Conservation (phyloP, 306 rosid genomes). For the Hippophae tibetana region DNA sequence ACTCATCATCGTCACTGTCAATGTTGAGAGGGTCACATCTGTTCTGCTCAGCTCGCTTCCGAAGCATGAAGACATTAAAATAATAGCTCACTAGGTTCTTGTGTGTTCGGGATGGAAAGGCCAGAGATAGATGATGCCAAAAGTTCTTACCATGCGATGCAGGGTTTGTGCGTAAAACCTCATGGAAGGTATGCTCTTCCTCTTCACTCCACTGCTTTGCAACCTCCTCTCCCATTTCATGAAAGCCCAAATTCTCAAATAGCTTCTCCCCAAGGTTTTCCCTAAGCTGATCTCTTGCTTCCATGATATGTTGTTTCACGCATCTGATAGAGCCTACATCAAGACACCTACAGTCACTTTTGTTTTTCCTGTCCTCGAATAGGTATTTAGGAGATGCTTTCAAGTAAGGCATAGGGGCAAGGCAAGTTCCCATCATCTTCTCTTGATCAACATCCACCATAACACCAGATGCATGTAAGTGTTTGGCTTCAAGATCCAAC, state of each 20-base stretch:
- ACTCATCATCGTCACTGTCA: constrained; percentile 34
- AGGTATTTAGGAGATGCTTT: constrained; percentile 14
- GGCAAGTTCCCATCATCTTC: constrained; percentile 22
- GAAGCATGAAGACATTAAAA: constrained; percentile 30
- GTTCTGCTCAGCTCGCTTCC: constrained; percentile 29
- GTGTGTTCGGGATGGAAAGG: constrained; percentile 23
- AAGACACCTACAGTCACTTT: constrained; percentile 20
- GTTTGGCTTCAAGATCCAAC: neutral
- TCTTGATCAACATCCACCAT: constrained; percentile 10
- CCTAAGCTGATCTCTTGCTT: constrained; percentile 24
- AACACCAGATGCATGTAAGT: neutral
- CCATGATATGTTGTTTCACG: constrained; percentile 23
- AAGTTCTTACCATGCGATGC: constrained; percentile 26
- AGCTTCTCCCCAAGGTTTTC: constrained; percentile 20
- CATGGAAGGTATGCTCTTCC: constrained; percentile 25
- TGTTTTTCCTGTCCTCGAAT: constrained; percentile 8
- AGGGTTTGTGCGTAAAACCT: constrained; percentile 27
- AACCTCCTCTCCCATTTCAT: constrained; percentile 36
- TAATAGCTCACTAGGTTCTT: constrained; percentile 32
- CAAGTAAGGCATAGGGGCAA: constrained; percentile 21
- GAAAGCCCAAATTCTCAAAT: constrained; percentile 26
- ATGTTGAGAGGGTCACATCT: constrained; percentile 21
- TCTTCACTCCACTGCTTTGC: constrained; percentile 22
- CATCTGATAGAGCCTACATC: constrained; percentile 29
- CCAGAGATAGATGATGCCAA: constrained; percentile 19